Conservation (phyloP, 345 rosid genomes). For the Combretum micranthum region DNA sequence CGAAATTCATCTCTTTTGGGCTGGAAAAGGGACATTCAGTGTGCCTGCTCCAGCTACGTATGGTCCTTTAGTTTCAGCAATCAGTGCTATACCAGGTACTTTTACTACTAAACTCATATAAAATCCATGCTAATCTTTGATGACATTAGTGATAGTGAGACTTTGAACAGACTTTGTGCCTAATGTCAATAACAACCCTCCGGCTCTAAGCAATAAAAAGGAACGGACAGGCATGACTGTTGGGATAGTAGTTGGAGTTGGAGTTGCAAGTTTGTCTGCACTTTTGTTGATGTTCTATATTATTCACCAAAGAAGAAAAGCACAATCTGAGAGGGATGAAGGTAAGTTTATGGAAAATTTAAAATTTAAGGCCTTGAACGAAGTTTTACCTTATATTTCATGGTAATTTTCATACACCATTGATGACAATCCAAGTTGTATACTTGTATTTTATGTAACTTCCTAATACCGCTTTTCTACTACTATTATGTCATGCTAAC, state of each 20-base stretch:
- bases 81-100: slow-evolving; percentile 59
- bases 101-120: not conserved
- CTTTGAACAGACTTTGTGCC: slow-evolving; percentile 56
- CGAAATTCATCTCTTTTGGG: slow-evolving; percentile 39
- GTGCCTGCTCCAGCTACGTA: slow-evolving; percentile 27
- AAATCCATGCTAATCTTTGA: not conserved
- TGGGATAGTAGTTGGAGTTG: slow-evolving; percentile 51
- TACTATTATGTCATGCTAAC: no score
- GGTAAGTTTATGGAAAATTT: slow-evolving; percentile 3
- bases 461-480: no score
- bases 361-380: not conserved
- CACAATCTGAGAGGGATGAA: slow-evolving; percentile 47
- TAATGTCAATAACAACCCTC: slow-evolving; percentile 44
- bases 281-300: slow-evolving; percentile 25
- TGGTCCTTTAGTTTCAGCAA: slow-evolving; percentile 41
- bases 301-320: slow-evolving; percentile 25
- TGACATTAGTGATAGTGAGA: slow-evolving; percentile 9
- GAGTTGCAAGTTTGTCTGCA: slow-evolving; percentile 23
- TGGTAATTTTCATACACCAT: no score
- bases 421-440: no score
- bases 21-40: slow-evolving; percentile 37
- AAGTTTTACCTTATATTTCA: no score
- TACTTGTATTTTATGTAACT: no score
- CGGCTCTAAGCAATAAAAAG: slow-evolving; percentile 19
- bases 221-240: slow-evolving; percentile 35